Conservation (phyloP, 2,329 filamentous ascomycete genomes). For the Paraphoma chrysanthemicola region DNA sequence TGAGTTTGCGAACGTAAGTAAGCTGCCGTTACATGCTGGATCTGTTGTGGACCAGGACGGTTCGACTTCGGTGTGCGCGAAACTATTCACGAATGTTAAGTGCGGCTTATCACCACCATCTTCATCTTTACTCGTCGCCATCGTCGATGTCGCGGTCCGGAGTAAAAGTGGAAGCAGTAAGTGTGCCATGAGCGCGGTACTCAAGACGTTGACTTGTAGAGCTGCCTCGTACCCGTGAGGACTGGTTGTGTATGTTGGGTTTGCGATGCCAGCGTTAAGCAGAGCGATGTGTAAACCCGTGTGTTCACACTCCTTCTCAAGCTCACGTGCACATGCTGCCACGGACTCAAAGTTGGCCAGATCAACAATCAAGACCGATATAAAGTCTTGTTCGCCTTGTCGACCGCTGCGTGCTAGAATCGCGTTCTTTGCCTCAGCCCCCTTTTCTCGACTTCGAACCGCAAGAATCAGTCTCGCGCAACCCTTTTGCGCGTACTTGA, state of each 20-base stretch:
- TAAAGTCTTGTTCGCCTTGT: constrained; percentile 24
- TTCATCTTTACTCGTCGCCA: neutral
- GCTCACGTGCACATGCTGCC: constrained; percentile 26
- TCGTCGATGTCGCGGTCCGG: neutral
- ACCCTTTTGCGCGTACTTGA: constrained; percentile 47
- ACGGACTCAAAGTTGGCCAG: constrained; percentile 47
- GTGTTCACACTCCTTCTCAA: constrained; percentile 9
- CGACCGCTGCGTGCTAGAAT: constrained; percentile 39
- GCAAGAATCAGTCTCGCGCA: constrained; percentile 49
- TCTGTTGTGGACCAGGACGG: neutral
- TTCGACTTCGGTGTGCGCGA: constrained; percentile 4
- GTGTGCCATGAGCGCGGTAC: constrained; percentile 36
- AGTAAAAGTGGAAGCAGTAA: constrained; percentile 28
- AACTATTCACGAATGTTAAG: constrained; percentile 11
- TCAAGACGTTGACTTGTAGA: constrained; percentile 46
- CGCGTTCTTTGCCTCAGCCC: constrained; percentile 42
- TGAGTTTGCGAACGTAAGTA: constrained; percentile 6
- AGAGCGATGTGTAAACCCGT: constrained; percentile 35
- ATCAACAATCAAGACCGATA: constrained; percentile 53
- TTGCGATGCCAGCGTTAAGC: constrained; percentile 40
- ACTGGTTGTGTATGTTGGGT: neutral
- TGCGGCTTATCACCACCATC: neutral
- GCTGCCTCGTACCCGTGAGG: constrained; percentile 34
- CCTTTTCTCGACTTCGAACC: constrained; percentile 48
- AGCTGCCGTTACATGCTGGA: neutral